A percentile compares a stretch with the other conserved stretches of the same genome.
Conservation (phyloP, 164 flowering plant genomes). For the Liriodendron chinense region DNA sequence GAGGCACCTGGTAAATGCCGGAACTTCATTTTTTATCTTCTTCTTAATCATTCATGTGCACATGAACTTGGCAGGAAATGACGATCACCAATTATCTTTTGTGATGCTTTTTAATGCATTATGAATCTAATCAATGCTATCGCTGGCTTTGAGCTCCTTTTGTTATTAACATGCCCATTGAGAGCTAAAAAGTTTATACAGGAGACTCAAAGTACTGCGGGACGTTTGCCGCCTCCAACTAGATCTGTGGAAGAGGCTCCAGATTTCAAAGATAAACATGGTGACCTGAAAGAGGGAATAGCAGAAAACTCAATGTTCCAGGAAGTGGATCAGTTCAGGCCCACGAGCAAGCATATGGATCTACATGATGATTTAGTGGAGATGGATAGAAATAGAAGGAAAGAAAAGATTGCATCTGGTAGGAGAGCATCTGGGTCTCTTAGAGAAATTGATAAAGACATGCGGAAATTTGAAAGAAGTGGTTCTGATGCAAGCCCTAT, state of each 20-base stretch:
- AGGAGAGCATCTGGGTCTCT: constrained; percentile 25
- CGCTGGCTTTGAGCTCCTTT: neutral
- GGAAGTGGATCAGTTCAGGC: constrained; percentile 30
- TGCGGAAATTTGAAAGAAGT: constrained; percentile 56
- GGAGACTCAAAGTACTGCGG: constrained; percentile 50
- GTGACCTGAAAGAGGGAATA: constrained; percentile 43
- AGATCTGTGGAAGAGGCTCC: constrained; percentile 29
- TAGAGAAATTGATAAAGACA: constrained; percentile 49
- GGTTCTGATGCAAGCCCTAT: constrained; percentile 64
- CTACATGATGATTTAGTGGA: constrained; percentile 24
- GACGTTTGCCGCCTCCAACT: constrained; percentile 27
- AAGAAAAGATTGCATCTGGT: constrained; percentile 24
- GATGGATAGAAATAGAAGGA: constrained; percentile 23
- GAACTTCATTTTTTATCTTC: constrained; percentile 3
- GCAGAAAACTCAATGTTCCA: constrained; percentile 46
- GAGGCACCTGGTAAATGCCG: constrained; percentile 32
- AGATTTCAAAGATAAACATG: constrained; percentile 23
- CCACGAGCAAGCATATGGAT: constrained; percentile 17
- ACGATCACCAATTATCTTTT: constrained; percentile 3
- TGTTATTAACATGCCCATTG: neutral
- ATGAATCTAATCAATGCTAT: neutral
- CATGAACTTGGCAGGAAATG: neutral
- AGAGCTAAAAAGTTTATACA: constrained; percentile 17
- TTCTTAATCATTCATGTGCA: constrained; percentile 6
- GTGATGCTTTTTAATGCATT: neutral